phyloP scores from a whole-genome alignment of 306 rosid genomes.

The Cucumis melo region DNA sequence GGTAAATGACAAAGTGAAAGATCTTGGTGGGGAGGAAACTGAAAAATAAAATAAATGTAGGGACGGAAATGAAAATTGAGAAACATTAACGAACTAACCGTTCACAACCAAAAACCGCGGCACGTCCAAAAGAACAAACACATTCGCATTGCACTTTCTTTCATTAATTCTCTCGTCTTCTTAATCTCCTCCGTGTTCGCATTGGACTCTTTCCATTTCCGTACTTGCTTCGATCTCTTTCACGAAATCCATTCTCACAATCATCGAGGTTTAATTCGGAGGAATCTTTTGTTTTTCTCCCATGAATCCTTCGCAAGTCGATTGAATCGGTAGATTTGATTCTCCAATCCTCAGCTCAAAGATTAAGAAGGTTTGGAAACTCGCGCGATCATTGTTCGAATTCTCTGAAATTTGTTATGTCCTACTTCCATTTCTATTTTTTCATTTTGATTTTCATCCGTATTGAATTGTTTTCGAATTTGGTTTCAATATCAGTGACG shows the following conservation, averaged over 20 bases:
- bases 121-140: background rate
- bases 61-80: background rate
- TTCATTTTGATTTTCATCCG: background rate
- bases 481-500: background rate
- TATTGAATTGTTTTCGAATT: background rate
- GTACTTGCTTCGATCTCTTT: background rate
- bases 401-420: background rate
- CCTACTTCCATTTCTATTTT: background rate
- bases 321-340: background rate
- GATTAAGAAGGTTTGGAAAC: background rate
- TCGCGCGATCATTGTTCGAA: background rate
- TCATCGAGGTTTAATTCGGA: background rate
- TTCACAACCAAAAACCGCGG: constrained; percentile 5
- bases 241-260: background rate
- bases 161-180: background rate
- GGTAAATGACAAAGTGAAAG: no score
- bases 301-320: background rate
- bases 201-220: constrained; percentile 1
- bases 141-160: background rate
- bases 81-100: constrained; percentile 2
- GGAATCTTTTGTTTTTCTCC: background rate
- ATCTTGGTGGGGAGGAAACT: background rate
- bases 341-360: background rate
- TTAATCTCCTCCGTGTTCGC: background rate
- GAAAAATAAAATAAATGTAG: background rate